phyloP scores from a whole-genome alignment of 2,329 filamentous ascomycete genomes.

The Phaeoacremonium minimum region DNA sequence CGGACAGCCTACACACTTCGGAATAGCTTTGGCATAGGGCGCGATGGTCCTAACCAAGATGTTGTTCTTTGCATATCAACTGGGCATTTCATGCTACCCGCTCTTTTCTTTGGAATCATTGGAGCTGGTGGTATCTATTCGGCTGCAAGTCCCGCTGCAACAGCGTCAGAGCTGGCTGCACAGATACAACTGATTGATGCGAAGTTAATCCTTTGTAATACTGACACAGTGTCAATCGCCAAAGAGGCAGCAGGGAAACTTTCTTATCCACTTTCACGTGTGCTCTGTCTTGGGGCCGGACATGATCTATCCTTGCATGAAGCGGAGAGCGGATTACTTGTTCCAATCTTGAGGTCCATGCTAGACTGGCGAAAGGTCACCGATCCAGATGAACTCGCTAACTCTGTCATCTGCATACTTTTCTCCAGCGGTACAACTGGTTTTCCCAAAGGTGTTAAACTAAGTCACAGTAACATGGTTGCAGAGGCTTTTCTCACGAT shows the following conservation, averaged over 20 bases:
- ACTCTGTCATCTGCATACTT: conserved; percentile 34
- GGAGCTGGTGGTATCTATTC: conserved; percentile 57
- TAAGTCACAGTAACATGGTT: conserved; percentile 41
- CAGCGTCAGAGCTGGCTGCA: conserved; percentile 43
- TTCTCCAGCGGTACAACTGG: conserved; percentile 47
- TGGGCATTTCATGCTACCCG: conserved; percentile 50
- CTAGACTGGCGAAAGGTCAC: conserved; percentile 52
- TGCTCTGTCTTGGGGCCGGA: conserved; percentile 13
- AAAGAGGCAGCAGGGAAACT: conserved; percentile 6
- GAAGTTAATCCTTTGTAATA: conserved; percentile 38
- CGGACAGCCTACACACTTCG: conserved; percentile 53
- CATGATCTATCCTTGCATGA: conserved; percentile 13
- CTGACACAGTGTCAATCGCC: conserved; percentile 39
- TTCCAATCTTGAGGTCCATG: conserved; percentile 24
- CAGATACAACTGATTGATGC: conserved; percentile 33
- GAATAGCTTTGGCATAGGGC: conserved; percentile 45
- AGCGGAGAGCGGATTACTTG: conserved; percentile 20
- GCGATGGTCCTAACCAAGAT: conserved; percentile 40
- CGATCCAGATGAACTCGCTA: conserved; percentile 36
- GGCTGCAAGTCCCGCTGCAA: conserved; percentile 45
- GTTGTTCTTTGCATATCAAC: conserved; percentile 53
- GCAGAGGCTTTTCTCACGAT: conserved; percentile 25
- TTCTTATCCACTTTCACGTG: conserved; percentile 14
- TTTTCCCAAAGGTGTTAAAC: conserved; percentile 38
- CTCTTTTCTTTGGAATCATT: conserved; percentile 51